These are phyloP conservation scores for Glarea lozoyensis DNA, from an alignment of 495 filamentous ascomycete species.

Conservation along the genomic window DNA sequence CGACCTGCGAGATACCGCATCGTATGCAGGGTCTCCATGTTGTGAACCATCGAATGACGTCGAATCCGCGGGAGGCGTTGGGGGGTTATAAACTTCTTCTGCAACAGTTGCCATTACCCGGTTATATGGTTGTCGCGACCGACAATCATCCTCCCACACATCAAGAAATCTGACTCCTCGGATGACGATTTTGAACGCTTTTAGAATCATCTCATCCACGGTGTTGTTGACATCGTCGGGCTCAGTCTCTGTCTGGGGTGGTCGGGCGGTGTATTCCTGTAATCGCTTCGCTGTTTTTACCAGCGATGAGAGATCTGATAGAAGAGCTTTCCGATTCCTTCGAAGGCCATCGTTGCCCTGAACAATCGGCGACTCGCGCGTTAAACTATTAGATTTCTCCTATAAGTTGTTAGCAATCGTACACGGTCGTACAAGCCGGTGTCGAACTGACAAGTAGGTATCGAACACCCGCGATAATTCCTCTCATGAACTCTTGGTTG, in stretches of 20 bases:
- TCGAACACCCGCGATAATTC: slow-evolving; percentile 86
- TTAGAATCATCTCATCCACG: slow-evolving; percentile 85
- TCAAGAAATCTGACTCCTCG: slow-evolving; percentile 90
- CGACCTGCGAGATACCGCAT: slow-evolving; percentile 20
- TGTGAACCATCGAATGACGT: slow-evolving; percentile 28
- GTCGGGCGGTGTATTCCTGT: slow-evolving; percentile 50
- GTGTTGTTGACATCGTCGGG: slow-evolving; percentile 62
- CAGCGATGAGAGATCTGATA: slow-evolving; percentile 81
- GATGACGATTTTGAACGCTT: slow-evolving; percentile 89
- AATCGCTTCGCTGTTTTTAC: slow-evolving; percentile 80
- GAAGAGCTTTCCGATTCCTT: slow-evolving; percentile 70
- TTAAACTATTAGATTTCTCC: slow-evolving; percentile 85
- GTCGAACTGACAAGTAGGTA: slow-evolving; percentile 60
- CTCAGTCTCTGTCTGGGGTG: slow-evolving; percentile 28
- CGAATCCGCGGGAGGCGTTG: slow-evolving; percentile 63
- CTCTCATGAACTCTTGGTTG: slow-evolving; percentile 84
- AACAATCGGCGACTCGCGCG: slow-evolving; percentile 66
- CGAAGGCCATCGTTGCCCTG: slow-evolving; percentile 67
- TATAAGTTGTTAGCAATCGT: too few relatives aligned
- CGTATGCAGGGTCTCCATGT: slow-evolving; percentile 28
- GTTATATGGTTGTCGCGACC: slow-evolving; percentile 38
- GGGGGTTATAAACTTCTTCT: slow-evolving; percentile 54
- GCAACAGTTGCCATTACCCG: slow-evolving; percentile 51
- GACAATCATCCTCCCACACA: slow-evolving; percentile 64
- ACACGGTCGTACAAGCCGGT: too few relatives aligned